Percentiles rank a stretch among this genome's conserved stretches.
Conservation (phyloP, 1,139 yeast species). For the Scheffersomyces titani region DNA sequence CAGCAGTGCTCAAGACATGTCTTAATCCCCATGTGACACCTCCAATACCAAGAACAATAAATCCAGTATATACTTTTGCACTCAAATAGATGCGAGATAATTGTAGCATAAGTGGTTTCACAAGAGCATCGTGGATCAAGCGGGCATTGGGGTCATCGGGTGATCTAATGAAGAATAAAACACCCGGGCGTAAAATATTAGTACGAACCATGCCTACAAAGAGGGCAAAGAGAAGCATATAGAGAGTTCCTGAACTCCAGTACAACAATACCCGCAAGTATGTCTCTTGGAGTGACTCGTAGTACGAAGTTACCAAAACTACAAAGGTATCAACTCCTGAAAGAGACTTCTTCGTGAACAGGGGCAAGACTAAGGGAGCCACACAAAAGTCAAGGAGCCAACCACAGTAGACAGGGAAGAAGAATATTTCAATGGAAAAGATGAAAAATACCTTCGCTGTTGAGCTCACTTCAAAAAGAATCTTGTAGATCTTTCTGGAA, state of each 20-base stretch:
- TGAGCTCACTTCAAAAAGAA: slow-evolving; percentile 51
- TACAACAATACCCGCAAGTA: slow-evolving; percentile 29
- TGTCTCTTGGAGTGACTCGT: slow-evolving; percentile 19
- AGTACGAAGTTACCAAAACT: slow-evolving; percentile 27
- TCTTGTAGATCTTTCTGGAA: slow-evolving; percentile 49
- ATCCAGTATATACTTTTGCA: slow-evolving; percentile 71
- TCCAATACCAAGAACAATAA: slow-evolving; percentile 78
- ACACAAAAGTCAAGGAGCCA: slow-evolving; percentile 68
- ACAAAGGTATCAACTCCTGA: slow-evolving; percentile 14
- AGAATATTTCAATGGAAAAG: slow-evolving; percentile 74
- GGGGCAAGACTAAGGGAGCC: slow-evolving; percentile 50
- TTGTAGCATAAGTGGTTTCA: slow-evolving; percentile 72
- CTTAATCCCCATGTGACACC: slow-evolving; percentile 58
- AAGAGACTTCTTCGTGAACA: slow-evolving; percentile 12
- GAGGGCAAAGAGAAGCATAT: slow-evolving; percentile 85
- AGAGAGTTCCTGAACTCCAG: slow-evolving; percentile 80
- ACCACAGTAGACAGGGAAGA: slow-evolving; percentile 90
- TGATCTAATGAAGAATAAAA: slow-evolving; percentile 84
- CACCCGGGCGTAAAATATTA: slow-evolving; percentile 80
- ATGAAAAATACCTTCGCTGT: slow-evolving; percentile 75
- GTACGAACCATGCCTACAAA: slow-evolving; percentile 83
- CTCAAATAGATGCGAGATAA: slow-evolving; percentile 73
- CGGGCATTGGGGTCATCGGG: slow-evolving; percentile 93
- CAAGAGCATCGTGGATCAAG: slow-evolving; percentile 84
- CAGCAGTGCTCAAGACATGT: slow-evolving; percentile 18